phyloP scores from a whole-genome alignment of 441 rosid genomes.

The Syzygium malaccense region DNA sequence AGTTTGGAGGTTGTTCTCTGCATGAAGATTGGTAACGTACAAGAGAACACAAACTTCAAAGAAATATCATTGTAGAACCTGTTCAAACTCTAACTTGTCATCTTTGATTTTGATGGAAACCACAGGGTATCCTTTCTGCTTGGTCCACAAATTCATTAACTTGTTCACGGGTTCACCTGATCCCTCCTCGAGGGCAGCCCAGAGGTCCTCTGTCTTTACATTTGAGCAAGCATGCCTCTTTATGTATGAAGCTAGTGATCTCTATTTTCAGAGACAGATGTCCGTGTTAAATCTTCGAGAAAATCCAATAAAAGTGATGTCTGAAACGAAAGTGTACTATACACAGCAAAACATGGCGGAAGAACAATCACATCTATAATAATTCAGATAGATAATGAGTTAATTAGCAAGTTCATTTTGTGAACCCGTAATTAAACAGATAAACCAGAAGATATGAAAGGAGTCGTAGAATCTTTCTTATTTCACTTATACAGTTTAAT shows the following conservation, averaged over 20 bases:
- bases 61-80: constrained; percentile 33
- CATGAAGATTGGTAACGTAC: background rate
- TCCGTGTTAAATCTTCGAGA: background rate
- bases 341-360: background rate
- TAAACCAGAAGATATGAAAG: background rate
- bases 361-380: background rate
- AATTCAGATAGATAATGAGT: background rate
- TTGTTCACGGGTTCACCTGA: constrained; percentile 85
- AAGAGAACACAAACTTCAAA: background rate
- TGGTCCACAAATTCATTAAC: constrained; percentile 97
- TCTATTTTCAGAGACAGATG: constrained; percentile 33
- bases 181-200: constrained; percentile 83
- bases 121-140: constrained; percentile 88
- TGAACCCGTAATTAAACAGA: background rate
- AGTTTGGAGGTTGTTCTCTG: background rate
- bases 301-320: background rate
- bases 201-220: constrained; percentile 89
- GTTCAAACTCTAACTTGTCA: constrained; percentile 78
- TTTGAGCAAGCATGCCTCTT: constrained; percentile 68
- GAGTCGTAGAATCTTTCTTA: background rate
- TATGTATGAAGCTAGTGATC: constrained; percentile 83
- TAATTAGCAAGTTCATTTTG: background rate
- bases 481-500: background rate
- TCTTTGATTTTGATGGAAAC: constrained; percentile 60
- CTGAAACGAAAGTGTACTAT: background rate